phyloP scores from a whole-genome alignment of 306 rosid species.

The Nissolia schottii region DNA sequence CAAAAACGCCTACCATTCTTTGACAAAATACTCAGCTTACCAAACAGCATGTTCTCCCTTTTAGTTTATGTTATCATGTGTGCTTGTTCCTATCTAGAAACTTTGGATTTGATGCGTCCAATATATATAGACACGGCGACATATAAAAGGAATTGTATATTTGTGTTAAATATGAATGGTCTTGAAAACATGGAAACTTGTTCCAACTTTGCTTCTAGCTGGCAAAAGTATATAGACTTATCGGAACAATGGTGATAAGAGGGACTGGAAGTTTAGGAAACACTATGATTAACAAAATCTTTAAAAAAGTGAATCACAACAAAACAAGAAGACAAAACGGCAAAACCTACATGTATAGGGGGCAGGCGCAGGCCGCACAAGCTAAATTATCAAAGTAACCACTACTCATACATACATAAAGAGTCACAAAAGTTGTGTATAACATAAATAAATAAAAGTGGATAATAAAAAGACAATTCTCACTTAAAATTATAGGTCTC shows the following conservation, averaged over 20 bases:
- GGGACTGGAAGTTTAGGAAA: constrained; percentile 31
- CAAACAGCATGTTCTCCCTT: not conserved
- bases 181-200: constrained; percentile 16
- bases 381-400: not conserved
- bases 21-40: not conserved
- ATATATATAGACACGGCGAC: not conserved
- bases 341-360: constrained; percentile 8
- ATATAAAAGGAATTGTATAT: not conserved
- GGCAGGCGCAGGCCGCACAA: not conserved
- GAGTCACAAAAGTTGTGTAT: too few relatives aligned
- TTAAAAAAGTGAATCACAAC: constrained; percentile 17
- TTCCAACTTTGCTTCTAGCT: constrained; percentile 19
- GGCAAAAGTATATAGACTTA: constrained; percentile 16
- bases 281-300: not conserved
- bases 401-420: too few relatives aligned
- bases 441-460: too few relatives aligned
- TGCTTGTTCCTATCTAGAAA: constrained; percentile 15
- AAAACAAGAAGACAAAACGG: constrained; percentile 24
- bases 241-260: constrained; percentile 27
- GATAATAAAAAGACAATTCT: too few relatives aligned
- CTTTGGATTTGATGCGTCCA: constrained; percentile 29
- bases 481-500: too few relatives aligned
- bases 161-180: not conserved
- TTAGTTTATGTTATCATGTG: not conserved
- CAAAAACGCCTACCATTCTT: not conserved